Evolutionary conservation across 2,329 filamentous ascomycete species (phyloP), one percentile per base, ranked within the genome.

Genomic region (Magnaporthiopsis rhizophila): DNA sequence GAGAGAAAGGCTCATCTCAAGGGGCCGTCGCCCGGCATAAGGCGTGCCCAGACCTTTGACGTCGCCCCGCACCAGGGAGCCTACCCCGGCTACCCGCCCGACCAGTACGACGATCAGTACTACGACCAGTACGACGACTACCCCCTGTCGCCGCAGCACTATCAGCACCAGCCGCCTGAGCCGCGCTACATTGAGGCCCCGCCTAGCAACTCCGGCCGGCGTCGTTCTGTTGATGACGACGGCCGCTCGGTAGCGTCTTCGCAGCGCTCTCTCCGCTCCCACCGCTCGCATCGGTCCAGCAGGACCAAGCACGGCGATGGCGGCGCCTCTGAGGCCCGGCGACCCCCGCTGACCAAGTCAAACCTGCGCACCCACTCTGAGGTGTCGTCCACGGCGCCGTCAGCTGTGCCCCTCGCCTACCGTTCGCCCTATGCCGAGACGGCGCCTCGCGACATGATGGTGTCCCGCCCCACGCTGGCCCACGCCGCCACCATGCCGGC

Each of bases 1-100:
- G 91, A 96, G 72, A 91, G 91, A 73, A 97, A 96, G 75, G 89
- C 91, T 8, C 87, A 92, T 69, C 83, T 97, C 70, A 87, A 87
- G 74, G 86, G 88, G 69, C 73, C 74, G 21, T 78, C 78, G 18
- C 73, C 74, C n/a, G 67, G 74, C 28, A 69, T 65, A 28, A 84
- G 87, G 71, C 87, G 88, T 71, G 82, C 88, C 64, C 83, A 88
- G 67, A 88, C 82, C 3, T 83, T 80, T 67, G 79, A 83, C 65
- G 73, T 74, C 59, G 64, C 66, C 69, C 64, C 66, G 63, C 67
- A 69, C 67, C 65, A 69, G 69, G 38, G 12, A 26, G 60, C 24
- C 38, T 21, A 50, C 62, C 45, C 32, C 59, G 62, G 64, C 65
- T 59, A 59, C 26, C 50, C 45, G 21, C 53, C 32, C 9, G 26